These are phyloP conservation scores for Blastobotrys petasosporus DNA, from an alignment of 1,139 yeast genomes.

Conservation along the genomic window DNA sequence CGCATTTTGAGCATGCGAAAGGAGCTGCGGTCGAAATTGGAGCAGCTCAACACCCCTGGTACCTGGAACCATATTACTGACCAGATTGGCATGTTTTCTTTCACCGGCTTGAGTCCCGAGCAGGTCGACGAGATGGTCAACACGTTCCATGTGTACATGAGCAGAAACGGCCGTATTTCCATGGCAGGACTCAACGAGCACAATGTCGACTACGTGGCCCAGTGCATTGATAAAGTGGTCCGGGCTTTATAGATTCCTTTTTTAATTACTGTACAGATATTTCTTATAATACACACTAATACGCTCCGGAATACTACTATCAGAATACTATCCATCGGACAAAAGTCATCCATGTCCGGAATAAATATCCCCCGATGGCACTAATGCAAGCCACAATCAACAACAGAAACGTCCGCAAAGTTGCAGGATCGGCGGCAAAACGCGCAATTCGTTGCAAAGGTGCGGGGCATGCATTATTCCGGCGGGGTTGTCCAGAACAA, in stretches of 20 bases:
- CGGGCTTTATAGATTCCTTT: conserved; percentile 10
- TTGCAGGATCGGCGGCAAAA: too few species aligned
- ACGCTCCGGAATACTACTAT: too few species aligned
- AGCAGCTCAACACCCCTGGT: conserved; percentile 53
- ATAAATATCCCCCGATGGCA: too few species aligned
- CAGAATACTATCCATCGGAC: too few species aligned
- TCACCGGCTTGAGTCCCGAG: conserved; percentile 67
- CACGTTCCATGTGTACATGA: conserved; percentile 74
- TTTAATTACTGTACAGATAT: too few species aligned
- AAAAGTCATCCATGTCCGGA: too few species aligned
- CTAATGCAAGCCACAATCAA: too few species aligned
- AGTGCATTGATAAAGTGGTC: conserved; percentile 59
- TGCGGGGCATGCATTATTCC: too few species aligned
- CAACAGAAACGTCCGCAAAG: too few species aligned
- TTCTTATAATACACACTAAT: too few species aligned
- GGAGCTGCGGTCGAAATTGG: conserved; percentile 42
- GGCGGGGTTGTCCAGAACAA: too few species aligned
- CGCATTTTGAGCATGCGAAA: conserved; percentile 71
- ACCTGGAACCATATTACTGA: conserved; percentile 82
- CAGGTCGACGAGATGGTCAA: conserved; percentile 68
- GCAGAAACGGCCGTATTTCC: conserved; percentile 86
- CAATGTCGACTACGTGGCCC: conserved; percentile 78
- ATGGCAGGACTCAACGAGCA: conserved; percentile 79
- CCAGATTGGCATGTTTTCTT: conserved; percentile 97
- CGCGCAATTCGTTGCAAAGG: too few species aligned